Evolutionary conservation across 805 yeast genomes (phyloP).

Genomic region (Geotrichum ghanense): DNA sequence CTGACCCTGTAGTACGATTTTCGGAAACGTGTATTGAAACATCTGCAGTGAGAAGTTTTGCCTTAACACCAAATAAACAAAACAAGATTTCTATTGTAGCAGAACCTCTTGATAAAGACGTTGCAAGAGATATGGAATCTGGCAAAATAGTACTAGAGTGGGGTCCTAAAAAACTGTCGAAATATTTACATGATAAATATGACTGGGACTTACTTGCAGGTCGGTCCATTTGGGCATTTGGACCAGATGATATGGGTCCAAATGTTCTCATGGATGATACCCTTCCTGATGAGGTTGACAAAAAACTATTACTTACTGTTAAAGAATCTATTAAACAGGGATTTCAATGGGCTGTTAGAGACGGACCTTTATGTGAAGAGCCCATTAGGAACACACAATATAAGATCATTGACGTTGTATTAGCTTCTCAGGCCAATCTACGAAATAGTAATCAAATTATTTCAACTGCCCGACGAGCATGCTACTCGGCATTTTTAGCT

Average conservation of each 20-base stretch:
- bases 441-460: slow-evolving; percentile 60
- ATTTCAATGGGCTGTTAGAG: slow-evolving; percentile 69
- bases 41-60: slow-evolving; percentile 57
- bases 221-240: slow-evolving; percentile 70
- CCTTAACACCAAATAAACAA: slow-evolving; percentile 42
- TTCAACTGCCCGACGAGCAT: slow-evolving; percentile 75
- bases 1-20: slow-evolving; percentile 74
- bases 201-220: slow-evolving; percentile 81
- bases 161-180: slow-evolving; percentile 38
- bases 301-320: slow-evolving; percentile 31
- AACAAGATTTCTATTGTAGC: slow-evolving; percentile 59
- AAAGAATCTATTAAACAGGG: slow-evolving; percentile 60
- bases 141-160: slow-evolving; percentile 30
- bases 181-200: slow-evolving; percentile 42
- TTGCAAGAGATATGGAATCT: slow-evolving; percentile 45
- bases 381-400: slow-evolving; percentile 61
- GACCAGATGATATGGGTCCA: slow-evolving; percentile 44
- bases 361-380: slow-evolving; percentile 91
- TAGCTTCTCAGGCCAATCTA: slow-evolving; percentile 38
- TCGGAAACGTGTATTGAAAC: slow-evolving; percentile 62
- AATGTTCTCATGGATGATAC: slow-evolving; percentile 61
- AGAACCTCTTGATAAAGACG: slow-evolving; percentile 52
- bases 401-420: slow-evolving; percentile 48
- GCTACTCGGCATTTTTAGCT: slow-evolving; percentile 66
- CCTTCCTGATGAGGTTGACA: slow-evolving; percentile 57